A percentile compares a stretch with the other conserved stretches of the same genome.
These are phyloP conservation scores for Fragilaria crotonensis DNA, from an alignment of 108 stramenopile genomes.

Conservation along the genomic window DNA sequence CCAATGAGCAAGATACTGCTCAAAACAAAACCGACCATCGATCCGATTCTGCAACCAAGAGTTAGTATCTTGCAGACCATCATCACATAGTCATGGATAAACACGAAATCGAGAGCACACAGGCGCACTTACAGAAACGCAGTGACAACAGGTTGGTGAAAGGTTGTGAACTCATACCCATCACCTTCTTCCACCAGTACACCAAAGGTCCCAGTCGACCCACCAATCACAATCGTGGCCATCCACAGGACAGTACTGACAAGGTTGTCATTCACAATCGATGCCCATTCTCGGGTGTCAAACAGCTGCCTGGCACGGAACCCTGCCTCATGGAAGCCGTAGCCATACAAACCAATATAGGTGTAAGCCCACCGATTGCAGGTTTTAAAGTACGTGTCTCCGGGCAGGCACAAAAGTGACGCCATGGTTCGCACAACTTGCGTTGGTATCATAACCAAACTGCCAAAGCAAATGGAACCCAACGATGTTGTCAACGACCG, in stretches of 20 bases:
- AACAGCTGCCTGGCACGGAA: constrained; percentile 64
- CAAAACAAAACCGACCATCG: constrained; percentile 51
- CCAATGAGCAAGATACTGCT: constrained; percentile 38
- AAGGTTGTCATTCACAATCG: constrained; percentile 60
- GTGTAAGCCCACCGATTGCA: constrained; percentile 71
- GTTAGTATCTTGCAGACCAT: too few relatives aligned
- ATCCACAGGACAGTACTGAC: constrained; percentile 51
- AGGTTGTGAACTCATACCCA: constrained; percentile 50
- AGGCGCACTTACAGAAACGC: constrained; percentile 43
- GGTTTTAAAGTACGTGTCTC: constrained; percentile 6
- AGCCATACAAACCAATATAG: constrained; percentile 77
- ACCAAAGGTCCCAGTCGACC: constrained; percentile 37
- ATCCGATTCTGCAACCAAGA: constrained; percentile 19
- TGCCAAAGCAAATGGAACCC: constrained; percentile 68
- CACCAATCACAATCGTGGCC: constrained; percentile 39
- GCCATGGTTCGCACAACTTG: constrained; percentile 6
- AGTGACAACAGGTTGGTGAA: constrained; percentile 50
- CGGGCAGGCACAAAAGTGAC: neutral
- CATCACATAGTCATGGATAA: too few relatives aligned
- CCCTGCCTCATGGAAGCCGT: constrained; percentile 59
- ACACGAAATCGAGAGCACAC: too few relatives aligned
- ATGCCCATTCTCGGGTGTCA: constrained; percentile 69
- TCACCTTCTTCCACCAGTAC: constrained; percentile 69
- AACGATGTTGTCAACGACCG: constrained; percentile 49
- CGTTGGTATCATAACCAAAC: constrained; percentile 10